Evolutionary conservation across 2,329 filamentous ascomycete genomes (phyloP).

Genomic region (Colletotrichum sp.): DNA sequence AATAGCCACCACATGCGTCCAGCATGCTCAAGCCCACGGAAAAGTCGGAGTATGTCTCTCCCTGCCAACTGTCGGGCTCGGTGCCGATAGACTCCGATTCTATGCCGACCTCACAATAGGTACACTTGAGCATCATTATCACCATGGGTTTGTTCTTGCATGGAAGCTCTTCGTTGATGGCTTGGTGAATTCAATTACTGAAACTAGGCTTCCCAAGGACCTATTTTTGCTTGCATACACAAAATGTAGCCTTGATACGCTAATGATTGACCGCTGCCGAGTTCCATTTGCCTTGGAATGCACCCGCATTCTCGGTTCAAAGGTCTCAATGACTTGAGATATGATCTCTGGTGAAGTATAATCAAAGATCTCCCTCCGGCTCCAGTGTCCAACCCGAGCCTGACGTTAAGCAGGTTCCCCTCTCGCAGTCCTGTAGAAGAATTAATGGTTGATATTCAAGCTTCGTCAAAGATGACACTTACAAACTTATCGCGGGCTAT

Average conservation of each 20-base stretch:
- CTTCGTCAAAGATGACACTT: not conserved
- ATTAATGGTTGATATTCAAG: not conserved
- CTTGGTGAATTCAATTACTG: not conserved
- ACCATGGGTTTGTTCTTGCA: not conserved
- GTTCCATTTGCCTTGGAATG: not conserved
- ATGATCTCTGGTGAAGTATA: too few species aligned
- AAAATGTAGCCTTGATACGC: too few species aligned
- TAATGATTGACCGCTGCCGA: too few species aligned
- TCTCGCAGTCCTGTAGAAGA: not conserved
- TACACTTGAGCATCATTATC: not conserved
- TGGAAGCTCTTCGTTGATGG: not conserved
- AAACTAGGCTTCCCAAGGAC: too few species aligned
- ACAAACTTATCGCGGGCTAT: not conserved
- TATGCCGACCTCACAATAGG: not conserved
- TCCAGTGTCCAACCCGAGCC: not conserved
- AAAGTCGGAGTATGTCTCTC: not conserved
- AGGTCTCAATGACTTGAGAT: not conserved
- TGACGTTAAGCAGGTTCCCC: not conserved
- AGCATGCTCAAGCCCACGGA: not conserved
- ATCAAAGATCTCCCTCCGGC: not conserved
- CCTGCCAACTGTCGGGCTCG: not conserved
- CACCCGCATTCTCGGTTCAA: not conserved
- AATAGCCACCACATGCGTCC: not conserved
- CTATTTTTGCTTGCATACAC: too few species aligned
- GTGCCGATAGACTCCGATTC: not conserved